These are phyloP conservation scores for Diaporthe destruens DNA, from an alignment of 2,329 filamentous ascomycete species.

Conservation along the genomic window DNA sequence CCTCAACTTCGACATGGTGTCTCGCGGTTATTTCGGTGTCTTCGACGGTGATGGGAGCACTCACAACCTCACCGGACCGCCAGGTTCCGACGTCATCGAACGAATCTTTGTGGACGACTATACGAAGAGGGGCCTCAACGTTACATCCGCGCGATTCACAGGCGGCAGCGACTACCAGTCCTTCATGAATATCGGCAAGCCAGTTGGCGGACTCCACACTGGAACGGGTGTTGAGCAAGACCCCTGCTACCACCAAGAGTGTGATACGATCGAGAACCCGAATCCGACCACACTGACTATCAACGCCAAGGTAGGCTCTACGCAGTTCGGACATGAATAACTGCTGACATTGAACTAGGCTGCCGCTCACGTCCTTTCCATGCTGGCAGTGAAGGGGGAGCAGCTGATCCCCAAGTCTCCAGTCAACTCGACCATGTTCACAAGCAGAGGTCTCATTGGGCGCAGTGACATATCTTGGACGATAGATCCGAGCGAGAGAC, in stretches of 20 bases:
- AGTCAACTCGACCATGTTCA: conserved; percentile 29
- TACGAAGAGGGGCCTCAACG: conserved; percentile 45
- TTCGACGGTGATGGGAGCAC: conserved; percentile 46
- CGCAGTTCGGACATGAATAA: too few species aligned
- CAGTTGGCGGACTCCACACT: conserved; percentile 53
- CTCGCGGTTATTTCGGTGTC: conserved; percentile 50
- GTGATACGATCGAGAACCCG: conserved; percentile 51
- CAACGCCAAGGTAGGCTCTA: conserved; percentile 49
- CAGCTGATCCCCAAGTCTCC: conserved; percentile 22
- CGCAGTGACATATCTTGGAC: conserved; percentile 12
- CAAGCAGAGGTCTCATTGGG: conserved; percentile 15
- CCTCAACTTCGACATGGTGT: conserved; percentile 59
- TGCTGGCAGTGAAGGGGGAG: conserved; percentile 5
- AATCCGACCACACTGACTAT: conserved; percentile 50
- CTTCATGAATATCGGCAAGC: conserved; percentile 54
- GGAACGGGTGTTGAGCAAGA: conserved; percentile 46
- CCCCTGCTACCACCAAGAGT: conserved; percentile 53
- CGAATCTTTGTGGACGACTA: conserved; percentile 50
- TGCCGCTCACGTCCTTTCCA: conserved; percentile 20
- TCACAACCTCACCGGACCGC: neutral
- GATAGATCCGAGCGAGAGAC: conserved; percentile 18
- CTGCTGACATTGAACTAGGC: neutral
- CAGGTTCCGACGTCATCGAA: conserved; percentile 51
- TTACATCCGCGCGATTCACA: conserved; percentile 49
- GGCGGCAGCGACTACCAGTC: conserved; percentile 44